phyloP scores from a whole-genome alignment of 768 basidiomycete genomes.

The Leccinum arenicola region DNA sequence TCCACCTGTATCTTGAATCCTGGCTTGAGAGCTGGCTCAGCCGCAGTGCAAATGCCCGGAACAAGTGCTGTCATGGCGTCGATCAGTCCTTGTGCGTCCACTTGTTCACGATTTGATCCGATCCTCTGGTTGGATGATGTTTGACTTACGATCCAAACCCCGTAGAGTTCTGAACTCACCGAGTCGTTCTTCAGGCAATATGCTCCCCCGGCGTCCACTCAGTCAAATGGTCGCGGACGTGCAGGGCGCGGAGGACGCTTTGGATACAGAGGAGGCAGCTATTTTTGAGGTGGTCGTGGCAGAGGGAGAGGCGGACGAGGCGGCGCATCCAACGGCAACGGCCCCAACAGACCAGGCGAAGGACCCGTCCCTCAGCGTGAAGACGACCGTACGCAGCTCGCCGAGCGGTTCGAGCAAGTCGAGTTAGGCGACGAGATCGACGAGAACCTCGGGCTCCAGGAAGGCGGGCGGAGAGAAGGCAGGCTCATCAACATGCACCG shows the following conservation, averaged over 20 bases:
- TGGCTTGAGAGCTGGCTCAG: constrained; percentile 4
- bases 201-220: not conserved
- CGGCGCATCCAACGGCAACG: constrained; percentile 26
- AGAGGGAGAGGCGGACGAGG: constrained; percentile 41
- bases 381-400: constrained; percentile 86
- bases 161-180: constrained; percentile 4
- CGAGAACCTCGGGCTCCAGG: constrained; percentile 90
- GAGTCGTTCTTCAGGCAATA: not conserved
- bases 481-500: constrained; percentile 99
- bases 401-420: constrained; percentile 83
- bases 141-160: constrained; percentile 1
- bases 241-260: constrained; percentile 43
- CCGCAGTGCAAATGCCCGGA: not conserved
- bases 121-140: constrained; percentile 1
- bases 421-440: constrained; percentile 82
- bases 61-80: constrained; percentile 2
- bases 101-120: not conserved
- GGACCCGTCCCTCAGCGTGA: constrained; percentile 62
- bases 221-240: constrained; percentile 38
- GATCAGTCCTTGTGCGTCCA: constrained; percentile 17
- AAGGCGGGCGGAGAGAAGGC: constrained; percentile 75
- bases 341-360: constrained; percentile 36
- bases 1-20: constrained; percentile 2
- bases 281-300: constrained; percentile 48
- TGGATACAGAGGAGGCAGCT: constrained; percentile 28